These are phyloP conservation scores for Ramularia collo-cygni DNA, from an alignment of 2,329 filamentous ascomycete species.

Conservation along the genomic window DNA sequence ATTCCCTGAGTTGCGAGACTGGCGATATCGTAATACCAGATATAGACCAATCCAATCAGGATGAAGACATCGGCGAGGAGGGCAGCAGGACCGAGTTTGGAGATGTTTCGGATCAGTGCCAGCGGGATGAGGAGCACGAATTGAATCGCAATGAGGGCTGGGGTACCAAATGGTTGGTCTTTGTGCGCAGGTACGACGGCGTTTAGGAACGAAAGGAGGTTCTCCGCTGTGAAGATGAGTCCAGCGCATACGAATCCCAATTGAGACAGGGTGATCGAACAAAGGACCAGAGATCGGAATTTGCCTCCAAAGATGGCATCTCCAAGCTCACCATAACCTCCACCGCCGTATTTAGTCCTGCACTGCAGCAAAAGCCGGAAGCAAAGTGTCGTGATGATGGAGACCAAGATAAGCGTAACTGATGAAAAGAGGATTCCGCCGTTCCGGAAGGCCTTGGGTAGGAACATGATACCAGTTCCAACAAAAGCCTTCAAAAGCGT, in stretches of 20 bases:
- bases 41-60: constrained; percentile 62
- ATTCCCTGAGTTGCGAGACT: constrained; percentile 51
- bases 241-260: constrained; percentile 73
- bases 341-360: constrained; percentile 54
- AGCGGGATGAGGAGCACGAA: constrained; percentile 59
- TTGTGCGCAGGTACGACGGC: constrained; percentile 48
- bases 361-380: constrained; percentile 67
- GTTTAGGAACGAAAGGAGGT: constrained; percentile 59
- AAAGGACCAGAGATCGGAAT: constrained; percentile 60
- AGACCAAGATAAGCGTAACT: constrained; percentile 58
- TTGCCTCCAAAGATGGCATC: constrained; percentile 56
- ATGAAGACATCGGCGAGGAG: constrained; percentile 67
- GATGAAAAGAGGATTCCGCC: constrained; percentile 71
- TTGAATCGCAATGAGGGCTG: constrained; percentile 59
- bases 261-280: constrained; percentile 66
- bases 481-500: constrained; percentile 73
- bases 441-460: constrained; percentile 73
- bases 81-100: constrained; percentile 63
- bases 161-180: constrained; percentile 45
- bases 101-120: constrained; percentile 66
- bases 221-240: constrained; percentile 71
- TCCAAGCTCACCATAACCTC: constrained; percentile 69
- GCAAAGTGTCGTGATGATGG: constrained; percentile 60
- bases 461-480: constrained; percentile 74
- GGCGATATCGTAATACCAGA: constrained; percentile 63